Evolutionary conservation across 225 moss, liverwort and hornwort species (phyloP).

Genomic region (Sphagnum tenellum): DNA sequence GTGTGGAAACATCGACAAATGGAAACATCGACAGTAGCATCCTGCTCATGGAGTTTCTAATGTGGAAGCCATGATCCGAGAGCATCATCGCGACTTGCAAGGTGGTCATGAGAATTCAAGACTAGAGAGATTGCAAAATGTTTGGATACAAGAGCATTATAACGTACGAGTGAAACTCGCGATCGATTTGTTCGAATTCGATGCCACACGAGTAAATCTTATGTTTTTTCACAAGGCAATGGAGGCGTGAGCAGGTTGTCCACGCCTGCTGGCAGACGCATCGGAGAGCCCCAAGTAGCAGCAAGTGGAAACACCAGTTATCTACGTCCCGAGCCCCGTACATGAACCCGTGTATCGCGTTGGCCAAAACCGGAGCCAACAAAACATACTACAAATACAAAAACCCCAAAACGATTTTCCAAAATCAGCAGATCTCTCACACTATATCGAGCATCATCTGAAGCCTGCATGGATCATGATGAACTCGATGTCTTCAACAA

Average conservation of each 20-base stretch:
- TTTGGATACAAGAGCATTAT: too few species aligned
- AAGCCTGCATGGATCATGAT: too few species aligned
- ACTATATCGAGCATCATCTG: too few species aligned
- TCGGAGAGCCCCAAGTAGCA: slow-evolving; percentile 16
- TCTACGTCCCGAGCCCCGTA: slow-evolving; percentile 37
- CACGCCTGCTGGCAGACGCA: slow-evolving; percentile 27
- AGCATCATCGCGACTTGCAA: too few species aligned
- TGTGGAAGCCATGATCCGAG: too few species aligned
- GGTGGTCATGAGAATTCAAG: too few species aligned
- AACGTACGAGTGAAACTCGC: slow-evolving; percentile 66
- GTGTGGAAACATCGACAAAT: too few species aligned
- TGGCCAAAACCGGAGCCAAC: slow-evolving; percentile 48
- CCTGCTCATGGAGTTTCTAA: too few species aligned
- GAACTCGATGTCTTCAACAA: too few species aligned
- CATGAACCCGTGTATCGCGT: slow-evolving; percentile 22
- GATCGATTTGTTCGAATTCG: slow-evolving; percentile 70
- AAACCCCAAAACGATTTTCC: background rate
- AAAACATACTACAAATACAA: slow-evolving; percentile 60
- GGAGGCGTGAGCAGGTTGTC: slow-evolving; percentile 47
- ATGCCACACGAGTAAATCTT: slow-evolving; percentile 25
- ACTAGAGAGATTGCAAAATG: too few species aligned
- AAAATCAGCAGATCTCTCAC: background rate
- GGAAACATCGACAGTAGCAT: too few species aligned
- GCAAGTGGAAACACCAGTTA: slow-evolving; percentile 71
- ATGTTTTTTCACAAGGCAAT: slow-evolving; percentile 22